Base-by-base conservation (phyloP, 129 eudicot genomes). In the Flaveria bidentis region DNA sequence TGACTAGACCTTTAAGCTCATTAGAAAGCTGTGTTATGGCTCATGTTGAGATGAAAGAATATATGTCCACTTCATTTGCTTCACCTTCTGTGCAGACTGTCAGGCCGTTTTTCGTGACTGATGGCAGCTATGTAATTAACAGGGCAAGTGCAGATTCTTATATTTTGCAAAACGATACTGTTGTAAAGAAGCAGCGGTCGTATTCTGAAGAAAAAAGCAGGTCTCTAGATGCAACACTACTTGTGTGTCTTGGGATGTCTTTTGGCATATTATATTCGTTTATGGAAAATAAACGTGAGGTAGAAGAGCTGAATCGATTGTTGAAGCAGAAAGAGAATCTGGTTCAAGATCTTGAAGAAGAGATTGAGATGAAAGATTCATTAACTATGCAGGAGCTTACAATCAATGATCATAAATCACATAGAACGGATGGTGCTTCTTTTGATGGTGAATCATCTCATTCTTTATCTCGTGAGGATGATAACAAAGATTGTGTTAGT, bases 261-360 rank as follows among this genome's bases (percentile, higher is more conserved):
- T 69, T 87, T 60, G 97, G 97, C 69, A 82, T 92, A 14, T 62
- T 85, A 55, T 85, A 85, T 64, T 87, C 97, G 14, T 82, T 84
- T 60, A 61, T 84, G 85, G 79, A 78, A 76, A 78, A 82, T 81
- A 89, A 74, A 76, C 69, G 20, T 63, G 92, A 89, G 76, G 83
- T 87, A 25, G 89, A 92, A 61, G 84, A 82, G 51, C 63, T 92
- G 45, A 49, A 49, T 49, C n/a, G 53, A 15, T 49, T 49, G 53
- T 77, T 89, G 81, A 87, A 82, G 73, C 96, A 89, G 72, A 87
- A 81, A 2, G 89, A 87, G 80, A 86, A 83, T 71, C 82, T 92
- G 75, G 96, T 89, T 82, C 91, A 85, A 77, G 97, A 92, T 87
- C 84, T 92, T 69, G 89, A 92, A 66, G 97, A 92, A 22, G 97